Percentiles rank a stretch among this genome's conserved stretches.
phyloP scores from a whole-genome alignment of 176 grass and related monocot genomes.

The Melocanna baccifera region DNA sequence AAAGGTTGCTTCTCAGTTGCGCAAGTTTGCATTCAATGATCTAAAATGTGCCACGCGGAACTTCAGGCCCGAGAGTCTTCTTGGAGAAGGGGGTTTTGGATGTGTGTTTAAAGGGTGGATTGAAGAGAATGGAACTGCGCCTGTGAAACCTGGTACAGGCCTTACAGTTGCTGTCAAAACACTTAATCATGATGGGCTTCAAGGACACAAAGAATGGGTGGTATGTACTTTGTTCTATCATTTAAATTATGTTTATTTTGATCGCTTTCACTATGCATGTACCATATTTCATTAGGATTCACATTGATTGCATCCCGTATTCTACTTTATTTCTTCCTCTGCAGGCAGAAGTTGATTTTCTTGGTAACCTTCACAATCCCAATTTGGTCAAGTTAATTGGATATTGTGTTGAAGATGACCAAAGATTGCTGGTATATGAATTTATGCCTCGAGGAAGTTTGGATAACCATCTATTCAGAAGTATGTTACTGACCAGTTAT shows the following conservation, averaged over 20 bases:
- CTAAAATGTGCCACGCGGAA: conserved; percentile 80
- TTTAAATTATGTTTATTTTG: conserved; percentile 9
- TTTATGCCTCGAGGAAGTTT: conserved; percentile 89
- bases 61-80: conserved; percentile 77
- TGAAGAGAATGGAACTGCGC: conserved; percentile 82
- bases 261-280: not conserved
- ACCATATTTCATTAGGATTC: conserved; percentile 3
- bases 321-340: conserved; percentile 4
- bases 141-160: conserved; percentile 82
- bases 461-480: conserved; percentile 87
- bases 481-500: conserved; percentile 46
- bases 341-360: conserved; percentile 86
- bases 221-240: conserved; percentile 37
- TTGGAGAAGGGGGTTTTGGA: conserved; percentile 83
- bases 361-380: conserved; percentile 72
- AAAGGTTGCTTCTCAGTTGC: conserved; percentile 73
- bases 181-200: conserved; percentile 86
- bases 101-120: conserved; percentile 96
- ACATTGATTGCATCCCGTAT: not conserved
- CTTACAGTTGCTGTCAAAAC: conserved; percentile 95
- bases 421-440: conserved; percentile 85
- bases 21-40: conserved; percentile 79
- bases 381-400: conserved; percentile 82
- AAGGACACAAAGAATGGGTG: conserved; percentile 94
- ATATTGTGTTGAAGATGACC: conserved; percentile 89